Conservation (phyloP, 2,329 filamentous ascomycete species). For the Chaetomium olivaceum region DNA sequence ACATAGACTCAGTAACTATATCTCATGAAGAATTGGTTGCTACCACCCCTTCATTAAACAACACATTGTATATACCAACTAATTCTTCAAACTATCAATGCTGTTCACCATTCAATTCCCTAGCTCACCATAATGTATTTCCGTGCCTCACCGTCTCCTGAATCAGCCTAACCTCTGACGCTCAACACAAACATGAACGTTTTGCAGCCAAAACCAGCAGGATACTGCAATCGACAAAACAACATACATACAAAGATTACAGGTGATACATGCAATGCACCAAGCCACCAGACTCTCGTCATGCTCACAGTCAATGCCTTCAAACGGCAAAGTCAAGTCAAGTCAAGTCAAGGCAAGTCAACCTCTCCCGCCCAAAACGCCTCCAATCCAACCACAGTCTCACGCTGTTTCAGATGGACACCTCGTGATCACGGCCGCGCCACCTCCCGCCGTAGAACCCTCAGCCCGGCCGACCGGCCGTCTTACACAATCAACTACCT, state of each 20-base stretch:
- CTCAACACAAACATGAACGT: not conserved
- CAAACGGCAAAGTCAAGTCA: not conserved
- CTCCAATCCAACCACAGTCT: not conserved
- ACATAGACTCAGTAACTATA: too few relatives aligned
- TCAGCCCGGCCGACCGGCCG: not conserved
- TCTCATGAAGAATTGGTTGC: not conserved
- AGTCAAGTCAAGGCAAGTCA: not conserved
- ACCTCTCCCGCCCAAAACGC: not conserved
- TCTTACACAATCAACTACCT: not conserved
- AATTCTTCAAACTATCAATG: not conserved
- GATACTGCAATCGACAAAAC: not conserved
- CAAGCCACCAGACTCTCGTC: not conserved
- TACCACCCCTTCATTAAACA: not conserved
- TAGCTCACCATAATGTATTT: not conserved
- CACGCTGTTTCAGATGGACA: slow-evolving; percentile 18
- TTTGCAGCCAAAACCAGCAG: not conserved
- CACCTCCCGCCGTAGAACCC: slow-evolving; percentile 2
- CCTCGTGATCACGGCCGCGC: slow-evolving; percentile 20
- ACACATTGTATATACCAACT: not conserved
- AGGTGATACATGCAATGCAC: not conserved
- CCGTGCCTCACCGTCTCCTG: not conserved
- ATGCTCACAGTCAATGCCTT: slow-evolving; percentile 5
- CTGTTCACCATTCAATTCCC: not conserved
- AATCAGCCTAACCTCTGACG: not conserved
- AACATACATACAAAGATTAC: not conserved